These are phyloP conservation scores for Fusarium pilosicola DNA, from an alignment of 2,329 filamentous ascomycete genomes.

Conservation along the genomic window DNA sequence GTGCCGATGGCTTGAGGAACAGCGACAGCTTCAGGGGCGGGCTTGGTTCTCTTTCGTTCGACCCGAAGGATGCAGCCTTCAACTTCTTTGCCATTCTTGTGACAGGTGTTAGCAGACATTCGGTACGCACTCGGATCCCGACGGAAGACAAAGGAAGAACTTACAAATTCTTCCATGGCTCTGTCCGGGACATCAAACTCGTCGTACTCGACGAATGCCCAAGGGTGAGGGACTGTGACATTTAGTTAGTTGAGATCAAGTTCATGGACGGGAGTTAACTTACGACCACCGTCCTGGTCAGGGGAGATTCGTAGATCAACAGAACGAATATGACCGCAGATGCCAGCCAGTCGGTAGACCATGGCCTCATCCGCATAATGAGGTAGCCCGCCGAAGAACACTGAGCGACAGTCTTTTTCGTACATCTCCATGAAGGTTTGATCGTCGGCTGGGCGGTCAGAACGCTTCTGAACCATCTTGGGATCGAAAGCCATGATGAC, in stretches of 20 bases:
- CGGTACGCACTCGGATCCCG: neutral
- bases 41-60: constrained; percentile 50
- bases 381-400: constrained; percentile 60
- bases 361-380: constrained; percentile 48
- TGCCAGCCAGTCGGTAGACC: constrained; percentile 51
- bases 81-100: constrained; percentile 48
- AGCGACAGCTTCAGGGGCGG: constrained; percentile 2
- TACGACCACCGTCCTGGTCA: constrained; percentile 15
- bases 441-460: constrained; percentile 9
- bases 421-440: constrained; percentile 46
- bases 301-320: constrained; percentile 10
- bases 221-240: constrained; percentile 37
- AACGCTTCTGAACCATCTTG: constrained; percentile 13
- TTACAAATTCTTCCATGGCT: constrained; percentile 51
- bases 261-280: neutral
- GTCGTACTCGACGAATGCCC: constrained; percentile 54
- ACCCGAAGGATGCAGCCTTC: constrained; percentile 50
- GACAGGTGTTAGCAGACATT: neutral
- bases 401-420: constrained; percentile 57
- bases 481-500: constrained; percentile 18
- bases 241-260: constrained; percentile 26
- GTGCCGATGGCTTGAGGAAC: neutral
- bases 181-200: constrained; percentile 51
- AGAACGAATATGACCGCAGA: constrained; percentile 50
- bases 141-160: constrained; percentile 20